Conservation (phyloP, 1,284 basidiomycete genomes). For the Rhodotorula sp. region DNA sequence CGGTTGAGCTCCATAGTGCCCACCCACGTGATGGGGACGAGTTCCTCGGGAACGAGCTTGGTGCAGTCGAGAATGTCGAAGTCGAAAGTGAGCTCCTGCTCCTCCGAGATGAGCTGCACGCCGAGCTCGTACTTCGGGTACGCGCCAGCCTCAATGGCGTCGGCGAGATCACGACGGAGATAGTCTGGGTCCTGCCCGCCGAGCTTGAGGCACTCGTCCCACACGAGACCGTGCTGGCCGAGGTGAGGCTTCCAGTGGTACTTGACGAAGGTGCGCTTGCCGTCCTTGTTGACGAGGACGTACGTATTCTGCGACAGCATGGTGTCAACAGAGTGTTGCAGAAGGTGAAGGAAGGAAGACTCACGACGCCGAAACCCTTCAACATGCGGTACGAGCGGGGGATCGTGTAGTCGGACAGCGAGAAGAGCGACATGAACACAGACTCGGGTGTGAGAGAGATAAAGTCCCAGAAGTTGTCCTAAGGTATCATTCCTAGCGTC, state of each 20-base stretch:
- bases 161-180: conserved; percentile 30
- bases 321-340: no score
- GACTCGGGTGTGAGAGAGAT: conserved; percentile 58
- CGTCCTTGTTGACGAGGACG: conserved; percentile 64
- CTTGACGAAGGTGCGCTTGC: conserved; percentile 68
- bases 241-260: conserved; percentile 78
- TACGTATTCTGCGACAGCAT: conserved; percentile 60
- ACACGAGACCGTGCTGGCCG: conserved; percentile 70
- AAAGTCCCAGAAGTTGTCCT: conserved; percentile 65
- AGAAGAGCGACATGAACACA: conserved; percentile 70
- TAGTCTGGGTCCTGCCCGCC: conserved; percentile 66
- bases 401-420: conserved; percentile 74
- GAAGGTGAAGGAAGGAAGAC: neutral
- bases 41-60: conserved; percentile 62
- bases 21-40: conserved; percentile 69
- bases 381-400: conserved; percentile 80
- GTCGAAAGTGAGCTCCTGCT: conserved; percentile 66
- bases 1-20: conserved; percentile 71
- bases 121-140: conserved; percentile 73
- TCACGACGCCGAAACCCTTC: conserved; percentile 61
- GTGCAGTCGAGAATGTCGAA: conserved; percentile 84
- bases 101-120: conserved; percentile 69
- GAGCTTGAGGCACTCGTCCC: conserved; percentile 83
- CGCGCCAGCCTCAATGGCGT: conserved; percentile 65
- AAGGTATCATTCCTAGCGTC: no score